Evolutionary conservation across 2,329 filamentous ascomycete genomes (phyloP).

Genomic region (Dothidotthia symphoricarpi): DNA sequence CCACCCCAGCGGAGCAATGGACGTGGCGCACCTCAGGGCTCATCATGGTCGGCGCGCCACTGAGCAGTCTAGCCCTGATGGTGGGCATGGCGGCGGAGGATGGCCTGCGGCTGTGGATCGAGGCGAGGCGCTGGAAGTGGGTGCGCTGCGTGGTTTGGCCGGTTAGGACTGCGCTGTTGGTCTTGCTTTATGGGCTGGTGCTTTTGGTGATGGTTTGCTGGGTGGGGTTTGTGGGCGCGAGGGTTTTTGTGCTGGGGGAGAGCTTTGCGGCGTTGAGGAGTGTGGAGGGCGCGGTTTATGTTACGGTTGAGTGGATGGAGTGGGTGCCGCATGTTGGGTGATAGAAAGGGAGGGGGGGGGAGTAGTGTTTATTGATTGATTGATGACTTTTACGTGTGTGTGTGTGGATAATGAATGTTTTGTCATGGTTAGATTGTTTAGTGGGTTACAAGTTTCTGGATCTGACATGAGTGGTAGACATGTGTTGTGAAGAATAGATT

Average conservation of each 20-base stretch:
- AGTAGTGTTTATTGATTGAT: too few species aligned
- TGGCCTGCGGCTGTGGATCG: too few species aligned
- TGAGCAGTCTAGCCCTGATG: background rate
- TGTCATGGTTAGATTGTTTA: too few species aligned
- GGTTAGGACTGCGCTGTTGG: background rate
- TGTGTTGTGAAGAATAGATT: too few species aligned
- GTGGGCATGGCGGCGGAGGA: background rate
- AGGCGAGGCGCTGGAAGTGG: too few species aligned
- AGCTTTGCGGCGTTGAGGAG: slow-evolving; percentile 7
- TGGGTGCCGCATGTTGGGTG: slow-evolving; percentile 15
- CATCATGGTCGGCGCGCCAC: slow-evolving; percentile 9
- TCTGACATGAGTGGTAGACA: too few species aligned
- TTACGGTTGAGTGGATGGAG: slow-evolving; percentile 11
- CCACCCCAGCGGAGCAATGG: slow-evolving; percentile 16
- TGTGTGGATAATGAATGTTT: too few species aligned
- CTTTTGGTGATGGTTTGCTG: background rate
- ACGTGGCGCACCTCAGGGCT: slow-evolving; percentile 20
- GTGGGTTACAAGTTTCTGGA: too few species aligned
- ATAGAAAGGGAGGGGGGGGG: too few species aligned
- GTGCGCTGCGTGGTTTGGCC: too few species aligned
- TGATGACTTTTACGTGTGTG: too few species aligned
- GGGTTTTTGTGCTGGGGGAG: slow-evolving; percentile 10
- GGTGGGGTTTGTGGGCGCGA: slow-evolving; percentile 7
- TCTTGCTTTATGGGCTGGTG: background rate
- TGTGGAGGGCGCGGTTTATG: slow-evolving; percentile 5